These are phyloP conservation scores for Barnettozyma californica DNA, from an alignment of 805 yeast species.

Conservation along the genomic window DNA sequence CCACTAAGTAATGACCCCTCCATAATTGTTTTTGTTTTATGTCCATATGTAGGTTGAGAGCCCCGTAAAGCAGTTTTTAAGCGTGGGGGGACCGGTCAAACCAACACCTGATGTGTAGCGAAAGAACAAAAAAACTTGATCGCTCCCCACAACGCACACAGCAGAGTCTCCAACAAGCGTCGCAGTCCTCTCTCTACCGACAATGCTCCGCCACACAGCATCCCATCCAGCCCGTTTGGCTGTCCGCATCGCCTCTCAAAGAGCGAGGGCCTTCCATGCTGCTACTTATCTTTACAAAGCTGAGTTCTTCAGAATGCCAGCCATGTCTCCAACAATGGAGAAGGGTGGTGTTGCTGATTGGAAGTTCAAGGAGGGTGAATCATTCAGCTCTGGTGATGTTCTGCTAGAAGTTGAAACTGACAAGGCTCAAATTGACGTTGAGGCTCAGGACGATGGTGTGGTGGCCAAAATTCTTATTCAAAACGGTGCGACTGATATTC, in stretches of 20 bases:
- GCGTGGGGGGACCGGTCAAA: constrained; percentile 2
- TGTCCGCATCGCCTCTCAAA: neutral
- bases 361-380: constrained; percentile 76
- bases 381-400: constrained; percentile 77
- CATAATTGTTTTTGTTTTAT: neutral
- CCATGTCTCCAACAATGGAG: constrained; percentile 98
- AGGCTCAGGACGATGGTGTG: constrained; percentile 88
- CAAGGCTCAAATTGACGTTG: constrained; percentile 78
- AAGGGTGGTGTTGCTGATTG: constrained; percentile 89
- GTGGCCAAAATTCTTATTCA: constrained; percentile 65
- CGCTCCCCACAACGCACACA: neutral
- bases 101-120: constrained; percentile 2
- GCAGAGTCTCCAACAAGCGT: neutral
- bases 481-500: constrained; percentile 74
- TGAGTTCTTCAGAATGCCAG: constrained; percentile 81
- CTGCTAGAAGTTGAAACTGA: constrained; percentile 81
- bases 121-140: neutral
- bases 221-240: neutral
- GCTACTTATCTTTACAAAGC: constrained; percentile 24
- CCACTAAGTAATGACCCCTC: neutral
- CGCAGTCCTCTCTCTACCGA: neutral
- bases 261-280: constrained; percentile 21
- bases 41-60: neutral
- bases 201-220: constrained; percentile 12
- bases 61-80: neutral